Evolutionary conservation across 495 filamentous ascomycete species (phyloP), one percentile per base, ranked within the genome.

Genomic region (Aspergillus nidulans): DNA sequence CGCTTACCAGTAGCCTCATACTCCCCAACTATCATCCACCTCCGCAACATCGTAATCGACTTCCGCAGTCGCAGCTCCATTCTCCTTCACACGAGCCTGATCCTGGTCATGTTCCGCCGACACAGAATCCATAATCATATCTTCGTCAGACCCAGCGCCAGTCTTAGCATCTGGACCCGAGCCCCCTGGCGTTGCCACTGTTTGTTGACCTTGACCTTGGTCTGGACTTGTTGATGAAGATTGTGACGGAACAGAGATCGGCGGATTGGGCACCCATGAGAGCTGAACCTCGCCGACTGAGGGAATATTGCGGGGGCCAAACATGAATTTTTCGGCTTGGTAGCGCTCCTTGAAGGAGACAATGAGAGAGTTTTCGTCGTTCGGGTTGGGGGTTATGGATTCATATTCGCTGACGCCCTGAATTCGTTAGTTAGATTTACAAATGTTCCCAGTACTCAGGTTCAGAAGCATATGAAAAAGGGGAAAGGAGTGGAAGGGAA

Each of bases 261-360:
- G 71, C 5, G 71, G 71, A 44, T 76, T 77, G 45, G 78, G 66
- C 36, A 86, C 77, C 94, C 94, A 98, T 13, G 79, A 65, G 20
- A 91, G 71, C 48, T 94, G 85, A 21, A 95, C 76, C 54, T 87
- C 86, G 39, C 89, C 91, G 21, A 95, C 77, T 15, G 81, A 80
- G 2, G 89, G 84, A 49, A 96, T 86, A 43, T 84, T 77, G 51
- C 81, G 82, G 4, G 80, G 69, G 38, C 81, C 74, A 67, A 83
- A 83, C 74, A 90, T 85, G 67, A 92, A 88, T 63, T 88, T 88
- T 70, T 97, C 92, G 13, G 92, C 94, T 6, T 87, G 86, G 61
- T 86, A 91, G 39, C 94, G 86, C 61, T 98, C 90, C 59, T 89
- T 91, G 68, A 97, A 98, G 2, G 81, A 81, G 51, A 97, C 81